phyloP scores from a whole-genome alignment of 495 filamentous ascomycete species.

The Margaritispora aquatica region DNA sequence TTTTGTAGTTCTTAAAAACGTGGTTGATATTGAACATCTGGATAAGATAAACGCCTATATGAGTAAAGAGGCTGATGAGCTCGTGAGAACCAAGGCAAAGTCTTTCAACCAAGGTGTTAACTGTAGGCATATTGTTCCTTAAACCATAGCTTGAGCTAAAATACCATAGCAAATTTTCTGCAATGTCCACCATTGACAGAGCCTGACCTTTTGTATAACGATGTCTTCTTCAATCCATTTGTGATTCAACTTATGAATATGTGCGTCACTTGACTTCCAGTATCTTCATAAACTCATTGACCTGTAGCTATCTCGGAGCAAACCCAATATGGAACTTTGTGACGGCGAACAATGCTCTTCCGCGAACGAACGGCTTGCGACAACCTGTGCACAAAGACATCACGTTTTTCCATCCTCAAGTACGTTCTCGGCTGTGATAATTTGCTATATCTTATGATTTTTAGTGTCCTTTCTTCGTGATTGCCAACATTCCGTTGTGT shows the following conservation, averaged over 20 bases:
- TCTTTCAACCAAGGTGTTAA: conserved; percentile 27
- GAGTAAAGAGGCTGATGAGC: conserved; percentile 21
- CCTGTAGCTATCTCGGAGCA: conserved; percentile 24
- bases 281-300: background rate
- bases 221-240: conserved; percentile 34
- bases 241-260: conserved; percentile 28
- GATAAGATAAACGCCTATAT: conserved; percentile 22
- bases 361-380: conserved; percentile 22
- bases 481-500: conserved; percentile 25
- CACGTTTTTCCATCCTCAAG: conserved; percentile 24
- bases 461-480: conserved; percentile 28
- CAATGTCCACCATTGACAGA: conserved; percentile 24
- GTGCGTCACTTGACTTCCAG: conserved; percentile 12
- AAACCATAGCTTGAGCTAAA: background rate
- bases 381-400: conserved; percentile 33
- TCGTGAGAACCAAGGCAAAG: conserved; percentile 20
- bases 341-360: conserved; percentile 31
- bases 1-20: conserved; percentile 24
- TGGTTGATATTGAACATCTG: conserved; percentile 24
- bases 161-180: conserved; percentile 24
- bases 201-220: conserved; percentile 26
- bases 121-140: conserved; percentile 10
- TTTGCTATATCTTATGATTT: conserved; percentile 12
- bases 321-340: conserved; percentile 28
- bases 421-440: conserved; percentile 16